Evolutionary conservation across 2,329 filamentous ascomycete genomes (phyloP).

Genomic region (Pseudogymnoascus sp.): DNA sequence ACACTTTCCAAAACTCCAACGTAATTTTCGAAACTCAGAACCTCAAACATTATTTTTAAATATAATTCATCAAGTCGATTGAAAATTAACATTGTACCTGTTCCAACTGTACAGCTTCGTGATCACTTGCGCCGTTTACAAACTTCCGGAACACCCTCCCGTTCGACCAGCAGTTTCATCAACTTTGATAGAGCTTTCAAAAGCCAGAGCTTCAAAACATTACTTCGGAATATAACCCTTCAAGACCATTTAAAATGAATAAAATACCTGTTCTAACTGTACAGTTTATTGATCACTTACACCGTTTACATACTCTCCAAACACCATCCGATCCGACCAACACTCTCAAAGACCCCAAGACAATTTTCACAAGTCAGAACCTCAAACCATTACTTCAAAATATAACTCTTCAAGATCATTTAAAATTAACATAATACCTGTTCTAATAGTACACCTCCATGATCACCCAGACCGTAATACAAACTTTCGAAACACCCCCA

Average conservation of each 20-base stretch:
- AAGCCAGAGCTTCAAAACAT: background rate
- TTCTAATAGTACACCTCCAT: background rate
- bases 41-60: background rate
- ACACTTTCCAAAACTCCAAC: background rate
- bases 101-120: background rate
- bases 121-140: background rate
- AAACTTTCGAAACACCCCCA: background rate
- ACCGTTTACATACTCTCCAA: background rate
- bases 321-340: background rate
- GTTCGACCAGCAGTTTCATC: background rate
- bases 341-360: background rate
- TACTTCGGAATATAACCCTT: background rate
- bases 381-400: background rate
- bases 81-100: background rate
- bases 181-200: background rate
- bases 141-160: background rate
- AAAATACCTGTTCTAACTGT: background rate
- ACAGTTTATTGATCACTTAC: background rate
- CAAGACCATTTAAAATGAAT: background rate
- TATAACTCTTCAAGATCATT: background rate
- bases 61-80: background rate
- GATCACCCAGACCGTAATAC: background rate
- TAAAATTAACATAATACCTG: conserved; percentile 5
- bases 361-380: background rate
- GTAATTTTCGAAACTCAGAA: background rate